These are phyloP conservation scores for Mortierella sp. DNA, from an alignment of 371 early-diverging fungal species.

Conservation along the genomic window DNA sequence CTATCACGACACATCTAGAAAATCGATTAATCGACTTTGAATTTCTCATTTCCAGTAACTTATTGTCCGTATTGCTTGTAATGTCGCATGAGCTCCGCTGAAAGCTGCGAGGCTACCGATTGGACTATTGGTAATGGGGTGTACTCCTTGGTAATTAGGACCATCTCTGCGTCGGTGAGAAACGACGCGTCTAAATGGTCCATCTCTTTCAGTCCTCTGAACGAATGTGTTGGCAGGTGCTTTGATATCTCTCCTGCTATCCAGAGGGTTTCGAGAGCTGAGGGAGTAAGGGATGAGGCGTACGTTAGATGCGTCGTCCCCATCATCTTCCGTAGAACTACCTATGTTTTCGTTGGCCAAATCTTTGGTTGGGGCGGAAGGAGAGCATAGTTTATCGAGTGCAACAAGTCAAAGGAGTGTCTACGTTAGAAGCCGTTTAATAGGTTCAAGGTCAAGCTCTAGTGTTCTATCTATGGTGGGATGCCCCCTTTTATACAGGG, in stretches of 20 bases:
- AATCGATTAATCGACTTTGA: background rate
- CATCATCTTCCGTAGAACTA: conserved; percentile 7
- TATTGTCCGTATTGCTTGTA: conserved; percentile 10
- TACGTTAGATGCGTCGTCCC: conserved; percentile 8
- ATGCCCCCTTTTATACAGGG: too few species aligned
- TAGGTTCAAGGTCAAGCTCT: too few species aligned
- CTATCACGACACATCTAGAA: conserved; percentile 5
- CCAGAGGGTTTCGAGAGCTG: conserved; percentile 8
- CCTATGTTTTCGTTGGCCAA: conserved; percentile 3
- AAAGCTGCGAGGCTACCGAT: conserved; percentile 25
- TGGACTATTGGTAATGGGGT: conserved; percentile 4
- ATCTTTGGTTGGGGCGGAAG: conserved; percentile 10
- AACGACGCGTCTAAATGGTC: background rate
- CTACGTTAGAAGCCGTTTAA: too few species aligned
- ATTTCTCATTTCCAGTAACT: background rate
- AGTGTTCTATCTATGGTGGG: too few species aligned
- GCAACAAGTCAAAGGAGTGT: too few species aligned
- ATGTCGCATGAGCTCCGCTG: conserved; percentile 14
- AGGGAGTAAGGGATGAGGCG: conserved; percentile 10
- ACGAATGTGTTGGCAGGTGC: conserved; percentile 14
- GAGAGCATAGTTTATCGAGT: conserved; percentile 10
- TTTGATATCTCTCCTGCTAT: background rate
- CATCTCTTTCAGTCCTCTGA: conserved; percentile 12
- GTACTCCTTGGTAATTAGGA: conserved; percentile 5
- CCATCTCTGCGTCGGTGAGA: background rate